Evolutionary conservation across 164 flowering plant genomes (phyloP).

Genomic region (Berberis vulgaris): DNA sequence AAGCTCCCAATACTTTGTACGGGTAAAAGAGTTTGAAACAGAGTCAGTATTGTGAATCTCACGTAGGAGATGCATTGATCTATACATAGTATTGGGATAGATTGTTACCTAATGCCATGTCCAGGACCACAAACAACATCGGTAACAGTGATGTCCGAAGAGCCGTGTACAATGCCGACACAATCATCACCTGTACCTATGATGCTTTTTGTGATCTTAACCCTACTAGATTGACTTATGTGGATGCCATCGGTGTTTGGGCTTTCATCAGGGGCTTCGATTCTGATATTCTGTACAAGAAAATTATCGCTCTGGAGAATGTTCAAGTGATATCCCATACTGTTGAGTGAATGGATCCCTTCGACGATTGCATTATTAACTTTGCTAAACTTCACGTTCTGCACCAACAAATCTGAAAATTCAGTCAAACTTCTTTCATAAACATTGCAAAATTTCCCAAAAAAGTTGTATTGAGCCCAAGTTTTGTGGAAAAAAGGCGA

Average conservation of each 20-base stretch:
- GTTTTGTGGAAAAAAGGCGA: no score
- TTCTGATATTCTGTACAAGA: not conserved
- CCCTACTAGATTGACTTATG: not conserved
- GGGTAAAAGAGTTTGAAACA: not conserved
- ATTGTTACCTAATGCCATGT: slow-evolving; percentile 7
- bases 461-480: no score
- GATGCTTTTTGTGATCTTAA: not conserved
- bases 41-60: not conserved
- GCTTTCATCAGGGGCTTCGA: slow-evolving; percentile 4
- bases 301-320: not conserved
- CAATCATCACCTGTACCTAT: slow-evolving; percentile 9
- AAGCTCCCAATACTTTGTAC: slow-evolving; percentile 16
- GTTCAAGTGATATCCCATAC: slow-evolving; percentile 4
- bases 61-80: not conserved
- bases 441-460: no score
- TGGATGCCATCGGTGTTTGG: slow-evolving; percentile 11
- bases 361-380: not conserved
- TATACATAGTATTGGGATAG: not conserved
- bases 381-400: slow-evolving; percentile 1
- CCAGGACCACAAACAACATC: slow-evolving; percentile 7
- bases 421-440: no score
- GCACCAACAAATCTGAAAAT: not conserved
- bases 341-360: not conserved
- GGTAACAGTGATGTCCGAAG: not conserved
- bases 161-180: not conserved